A percentile compares a stretch with the other conserved stretches of the same genome.
These are phyloP conservation scores for Globisporangium abappressorium DNA, from an alignment of 352 stramenopile genomes.

Conservation along the genomic window DNA sequence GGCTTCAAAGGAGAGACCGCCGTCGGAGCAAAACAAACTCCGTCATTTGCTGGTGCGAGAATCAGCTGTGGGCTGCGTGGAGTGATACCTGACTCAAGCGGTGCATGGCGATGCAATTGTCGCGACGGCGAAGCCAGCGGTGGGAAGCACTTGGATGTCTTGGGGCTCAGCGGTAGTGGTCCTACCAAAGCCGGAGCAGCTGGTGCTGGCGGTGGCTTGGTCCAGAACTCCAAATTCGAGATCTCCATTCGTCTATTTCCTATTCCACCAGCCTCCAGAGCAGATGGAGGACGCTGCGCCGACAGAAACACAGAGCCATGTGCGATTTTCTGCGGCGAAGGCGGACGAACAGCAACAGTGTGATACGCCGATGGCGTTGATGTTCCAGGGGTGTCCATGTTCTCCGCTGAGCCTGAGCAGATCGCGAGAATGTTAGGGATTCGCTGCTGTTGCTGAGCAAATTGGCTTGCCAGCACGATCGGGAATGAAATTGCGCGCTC, in stretches of 20 bases:
- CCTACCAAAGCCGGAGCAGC: background rate
- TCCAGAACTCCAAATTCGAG: background rate
- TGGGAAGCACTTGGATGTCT: conserved; percentile 18
- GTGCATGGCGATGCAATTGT: background rate
- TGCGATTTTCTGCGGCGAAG: conserved; percentile 27
- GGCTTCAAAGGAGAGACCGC: conserved; percentile 9
- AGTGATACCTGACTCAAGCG: conserved; percentile 4
- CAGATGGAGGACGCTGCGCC: conserved; percentile 9
- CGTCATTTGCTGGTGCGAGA: conserved; percentile 4
- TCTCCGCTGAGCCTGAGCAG: conserved; percentile 7
- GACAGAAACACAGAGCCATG: conserved; percentile 33
- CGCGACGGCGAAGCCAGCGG: conserved; percentile 6
- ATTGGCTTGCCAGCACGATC: conserved; percentile 16
- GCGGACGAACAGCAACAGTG: conserved; percentile 26
- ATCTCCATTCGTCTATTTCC: background rate
- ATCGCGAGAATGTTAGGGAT: conserved; percentile 14
- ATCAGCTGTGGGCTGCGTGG: background rate
- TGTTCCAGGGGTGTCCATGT: conserved; percentile 8
- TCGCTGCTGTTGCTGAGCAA: conserved; percentile 6
- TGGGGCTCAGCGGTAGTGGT: conserved; percentile 7
- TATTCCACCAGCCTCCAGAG: background rate
- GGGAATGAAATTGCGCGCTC: conserved; percentile 33
- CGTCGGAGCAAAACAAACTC: conserved; percentile 13
- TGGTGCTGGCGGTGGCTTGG: background rate
- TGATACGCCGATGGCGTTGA: conserved; percentile 13